A percentile compares a stretch with the other conserved stretches of the same genome.
These are phyloP conservation scores for Fonsecaea multimorphosa DNA, from an alignment of 2,329 filamentous ascomycete genomes.

Conservation along the genomic window DNA sequence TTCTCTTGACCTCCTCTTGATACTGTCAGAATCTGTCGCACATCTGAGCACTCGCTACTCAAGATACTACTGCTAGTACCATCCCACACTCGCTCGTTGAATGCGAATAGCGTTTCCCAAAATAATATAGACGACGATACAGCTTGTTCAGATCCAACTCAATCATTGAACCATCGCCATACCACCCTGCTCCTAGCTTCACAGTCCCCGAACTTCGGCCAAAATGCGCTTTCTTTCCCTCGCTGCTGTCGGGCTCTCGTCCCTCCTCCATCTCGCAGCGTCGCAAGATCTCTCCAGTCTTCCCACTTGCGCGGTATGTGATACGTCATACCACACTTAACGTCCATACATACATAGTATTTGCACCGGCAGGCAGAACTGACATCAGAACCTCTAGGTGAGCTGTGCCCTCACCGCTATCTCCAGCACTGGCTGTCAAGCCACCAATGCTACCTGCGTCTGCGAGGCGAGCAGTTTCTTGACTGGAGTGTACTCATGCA, in stretches of 20 bases:
- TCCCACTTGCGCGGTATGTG: slow-evolving; percentile 30
- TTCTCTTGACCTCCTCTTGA: neutral
- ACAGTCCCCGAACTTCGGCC: neutral
- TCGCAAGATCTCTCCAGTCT: slow-evolving; percentile 27
- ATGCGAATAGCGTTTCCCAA: neutral
- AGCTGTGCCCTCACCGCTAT: slow-evolving; percentile 29
- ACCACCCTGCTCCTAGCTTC: neutral
- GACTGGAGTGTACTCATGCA: slow-evolving; percentile 27
- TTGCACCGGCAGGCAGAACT: neutral
- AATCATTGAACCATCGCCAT: neutral
- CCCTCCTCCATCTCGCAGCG: slow-evolving; percentile 26
- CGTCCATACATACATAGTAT: too few species aligned
- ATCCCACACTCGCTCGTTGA: slow-evolving; percentile 6
- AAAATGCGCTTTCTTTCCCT: slow-evolving; percentile 29
- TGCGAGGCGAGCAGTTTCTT: slow-evolving; percentile 29
- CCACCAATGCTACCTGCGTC: slow-evolving; percentile 30
- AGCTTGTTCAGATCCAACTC: neutral
- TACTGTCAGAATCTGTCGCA: neutral
- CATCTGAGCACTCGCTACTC: slow-evolving; percentile 8
- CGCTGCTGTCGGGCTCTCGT: slow-evolving; percentile 21
- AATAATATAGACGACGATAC: neutral
- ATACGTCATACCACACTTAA: neutral
- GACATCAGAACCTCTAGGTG: slow-evolving; percentile 7
- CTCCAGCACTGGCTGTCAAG: slow-evolving; percentile 28
- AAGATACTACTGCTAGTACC: neutral